These are phyloP conservation scores for Balamuthia mandrillaris DNA, from an alignment of 208 protist genomes.

Conservation along the genomic window DNA sequence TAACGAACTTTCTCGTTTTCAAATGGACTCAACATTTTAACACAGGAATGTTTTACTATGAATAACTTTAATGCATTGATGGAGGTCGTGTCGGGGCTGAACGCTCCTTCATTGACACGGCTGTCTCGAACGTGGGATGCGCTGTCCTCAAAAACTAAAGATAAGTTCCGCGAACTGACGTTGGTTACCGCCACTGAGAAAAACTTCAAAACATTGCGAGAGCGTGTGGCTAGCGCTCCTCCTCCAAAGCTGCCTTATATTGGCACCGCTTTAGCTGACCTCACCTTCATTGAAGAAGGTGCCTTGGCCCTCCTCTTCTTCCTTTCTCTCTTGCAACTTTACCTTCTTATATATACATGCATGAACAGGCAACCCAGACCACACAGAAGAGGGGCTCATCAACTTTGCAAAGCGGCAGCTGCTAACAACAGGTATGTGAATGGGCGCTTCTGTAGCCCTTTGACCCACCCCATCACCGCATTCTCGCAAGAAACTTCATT, in stretches of 20 bases:
- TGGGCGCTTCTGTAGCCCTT: neutral
- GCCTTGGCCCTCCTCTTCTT: neutral
- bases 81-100: neutral
- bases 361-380: constrained; percentile 29
- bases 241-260: constrained; percentile 19
- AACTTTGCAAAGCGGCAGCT: neutral
- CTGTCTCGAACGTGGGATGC: constrained; percentile 1
- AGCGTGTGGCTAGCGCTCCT: neutral
- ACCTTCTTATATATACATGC: neutral
- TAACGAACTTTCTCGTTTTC: too few species aligned
- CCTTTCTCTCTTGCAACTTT: neutral
- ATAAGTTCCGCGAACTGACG: neutral
- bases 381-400: constrained; percentile 21
- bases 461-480: neutral
- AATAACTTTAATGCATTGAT: constrained; percentile 29
- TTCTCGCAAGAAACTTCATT: neutral
- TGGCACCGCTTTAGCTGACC: neutral
- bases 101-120: neutral
- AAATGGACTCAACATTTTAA: too few species aligned
- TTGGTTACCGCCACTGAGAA: constrained; percentile 14
- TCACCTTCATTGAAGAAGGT: constrained; percentile 38
- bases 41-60: neutral
- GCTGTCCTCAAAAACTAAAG: neutral
- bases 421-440: too few species aligned
- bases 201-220: neutral